Evolutionary conservation across 257 asterid species (phyloP), one percentile per base, ranked within the genome.

Genomic region (Petrea volubilis): DNA sequence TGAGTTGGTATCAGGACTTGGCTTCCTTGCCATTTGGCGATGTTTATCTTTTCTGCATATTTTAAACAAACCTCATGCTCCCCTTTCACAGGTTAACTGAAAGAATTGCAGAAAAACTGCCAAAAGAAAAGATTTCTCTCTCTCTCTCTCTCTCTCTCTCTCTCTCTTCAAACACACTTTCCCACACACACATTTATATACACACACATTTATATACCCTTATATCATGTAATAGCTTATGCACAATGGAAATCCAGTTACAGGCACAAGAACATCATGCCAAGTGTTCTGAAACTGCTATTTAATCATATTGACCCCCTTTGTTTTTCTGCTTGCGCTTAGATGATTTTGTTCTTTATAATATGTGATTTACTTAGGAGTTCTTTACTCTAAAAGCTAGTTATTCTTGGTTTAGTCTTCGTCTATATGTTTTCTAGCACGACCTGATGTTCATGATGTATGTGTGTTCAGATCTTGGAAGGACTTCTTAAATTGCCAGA

Each of bases 401-500:
- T 31, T 21, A 1, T 29, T 58, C 7, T 38, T 55, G 47, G 64
- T 47, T 34, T 27, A 51, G 52, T 65, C 20, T 23, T n/a, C 20
- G 12, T 68, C 38, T 8, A 17, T 31, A 23, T 18, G 7, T 66
- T 57, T 40, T 43, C 21, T 63, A 6, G 40, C 41, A 13, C 14
- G n/a, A 34, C 20, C 43, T 73, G 20, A 65, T 58, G 62, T 10
- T 38, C 40, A 41, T 28, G 71, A 34, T 72, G 21, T 63, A 33
- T 65, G 34, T 69, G 49, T 69, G 51, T 75, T 66, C 90, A 90
- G 94, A 77, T 87, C 62, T 68, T 90, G 82, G 96, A 90, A 82
- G 96, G 88, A 34, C 90, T 90, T 69, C 96, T 90, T 81, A 87
- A 82, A 79, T 78, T 87, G 84, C 96, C 94, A 0, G 96, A 90